Evolutionary conservation across 495 filamentous ascomycete species (phyloP), one percentile per base, ranked within the genome.

Genomic region (Aspergillus diversus): DNA sequence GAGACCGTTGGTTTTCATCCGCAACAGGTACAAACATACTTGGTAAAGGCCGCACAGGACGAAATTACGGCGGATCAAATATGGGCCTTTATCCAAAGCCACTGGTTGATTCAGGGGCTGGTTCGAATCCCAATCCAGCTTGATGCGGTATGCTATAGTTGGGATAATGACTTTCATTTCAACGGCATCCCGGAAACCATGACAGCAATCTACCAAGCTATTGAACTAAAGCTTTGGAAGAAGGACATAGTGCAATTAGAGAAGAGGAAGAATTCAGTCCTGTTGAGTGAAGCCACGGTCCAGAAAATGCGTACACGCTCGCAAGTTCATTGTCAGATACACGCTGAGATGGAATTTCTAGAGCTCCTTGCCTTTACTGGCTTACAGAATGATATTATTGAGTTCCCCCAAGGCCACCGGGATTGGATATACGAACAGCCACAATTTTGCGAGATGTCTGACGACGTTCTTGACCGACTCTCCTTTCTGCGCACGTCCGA

Each of bases 61-160:
- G n/a, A n/a, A n/a, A n/a, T n/a, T n/a, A n/a, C n/a, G n/a, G n/a
- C n/a, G n/a, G n/a, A n/a, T n/a, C n/a, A 72, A 31, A 67, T 83
- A 50, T 57, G 69, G 46, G 67, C 57, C 8, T 83, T 75, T 53
- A 66, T 82, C 35, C 34, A 71, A 54, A 43, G 49, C 5, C 70
- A 76, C 59, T 57, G 48, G 63, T 66, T 79, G 1, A 64, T 83
- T 35, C 55, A 73, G 56, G 68, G 65, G 39, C 75, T 81, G 61
- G 64, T 79, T 31, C 78, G 70, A 53, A 80, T 83, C 47, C 80
- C 77, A 1, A 76, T 82, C 57, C 78, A 78, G 66, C 63, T 82
- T 39, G 80, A 82, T 70, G 77, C 77, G n/a, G 61, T 82, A 35
- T 80, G 77, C 61, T 79, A 70, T 61, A 69, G 57, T 35, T 82